A percentile compares a stretch with the other conserved stretches of the same genome.
Evolutionary conservation across 495 filamentous ascomycete genomes (phyloP).

Genomic region (Talaromyces proteolyticus): DNA sequence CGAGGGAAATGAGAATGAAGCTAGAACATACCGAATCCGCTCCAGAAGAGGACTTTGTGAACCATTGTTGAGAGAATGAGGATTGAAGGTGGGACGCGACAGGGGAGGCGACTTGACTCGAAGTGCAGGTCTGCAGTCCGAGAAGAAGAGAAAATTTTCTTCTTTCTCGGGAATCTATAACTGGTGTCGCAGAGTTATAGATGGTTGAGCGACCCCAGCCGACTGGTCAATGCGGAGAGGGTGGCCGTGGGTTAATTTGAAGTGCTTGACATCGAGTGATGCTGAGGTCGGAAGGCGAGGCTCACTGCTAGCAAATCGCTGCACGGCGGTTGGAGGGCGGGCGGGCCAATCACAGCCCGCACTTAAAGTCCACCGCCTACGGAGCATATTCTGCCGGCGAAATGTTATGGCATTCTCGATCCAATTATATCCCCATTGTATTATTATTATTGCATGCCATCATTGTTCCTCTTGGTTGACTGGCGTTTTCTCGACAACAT

Average conservation of each 20-base stretch:
- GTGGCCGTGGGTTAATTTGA: constrained; percentile 3
- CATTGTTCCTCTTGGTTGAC: too few relatives aligned
- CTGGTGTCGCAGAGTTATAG: background rate
- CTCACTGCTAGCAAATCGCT: background rate
- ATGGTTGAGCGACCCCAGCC: background rate
- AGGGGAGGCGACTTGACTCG: background rate
- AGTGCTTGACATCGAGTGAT: background rate
- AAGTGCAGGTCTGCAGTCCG: background rate
- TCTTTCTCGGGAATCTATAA: background rate
- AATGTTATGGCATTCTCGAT: constrained; percentile 14
- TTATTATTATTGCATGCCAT: constrained; percentile 28
- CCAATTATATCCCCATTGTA: constrained; percentile 5
- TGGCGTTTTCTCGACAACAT: too few relatives aligned
- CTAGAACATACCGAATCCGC: constrained; percentile 76
- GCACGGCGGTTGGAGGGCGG: constrained; percentile 4
- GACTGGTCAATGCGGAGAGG: background rate
- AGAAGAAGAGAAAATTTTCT: background rate
- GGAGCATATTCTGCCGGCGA: constrained; percentile 15
- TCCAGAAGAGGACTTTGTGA: constrained; percentile 91
- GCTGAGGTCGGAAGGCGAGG: constrained; percentile 5
- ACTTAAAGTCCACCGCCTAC: constrained; percentile 12
- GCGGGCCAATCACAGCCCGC: background rate
- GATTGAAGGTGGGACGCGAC: constrained; percentile 2
- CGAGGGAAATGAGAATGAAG: background rate
- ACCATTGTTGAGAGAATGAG: constrained; percentile 40